phyloP scores from a whole-genome alignment of 805 yeast species.

The Tetrapisispora fleetii region DNA sequence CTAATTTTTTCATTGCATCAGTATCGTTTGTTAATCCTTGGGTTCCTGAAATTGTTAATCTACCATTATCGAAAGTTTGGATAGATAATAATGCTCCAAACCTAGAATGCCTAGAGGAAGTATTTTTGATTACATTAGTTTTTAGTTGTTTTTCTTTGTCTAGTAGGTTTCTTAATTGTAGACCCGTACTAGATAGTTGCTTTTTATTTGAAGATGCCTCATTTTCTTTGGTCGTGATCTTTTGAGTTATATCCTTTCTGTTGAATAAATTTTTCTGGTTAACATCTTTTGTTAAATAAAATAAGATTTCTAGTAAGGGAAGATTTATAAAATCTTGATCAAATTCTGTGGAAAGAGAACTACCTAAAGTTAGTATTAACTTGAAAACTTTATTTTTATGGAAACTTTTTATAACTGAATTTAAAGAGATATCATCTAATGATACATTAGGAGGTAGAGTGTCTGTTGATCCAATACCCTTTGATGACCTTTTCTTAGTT shows the following conservation, averaged over 20 bases:
- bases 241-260: neutral
- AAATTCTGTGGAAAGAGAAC: slow-evolving; percentile 54
- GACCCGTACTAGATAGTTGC: slow-evolving; percentile 28
- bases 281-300: slow-evolving; percentile 50
- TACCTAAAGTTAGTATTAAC: slow-evolving; percentile 60
- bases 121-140: slow-evolving; percentile 36
- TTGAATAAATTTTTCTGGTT: slow-evolving; percentile 25
- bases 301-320: slow-evolving; percentile 59
- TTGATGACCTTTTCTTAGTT: slow-evolving; percentile 28
- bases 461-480: slow-evolving; percentile 23
- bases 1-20: slow-evolving; percentile 56
- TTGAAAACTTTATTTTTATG: slow-evolving; percentile 63
- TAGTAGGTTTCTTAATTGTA: slow-evolving; percentile 43
- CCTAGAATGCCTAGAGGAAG: slow-evolving; percentile 74
- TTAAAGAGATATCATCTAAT: slow-evolving; percentile 58
- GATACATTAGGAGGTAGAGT: slow-evolving; percentile 47
- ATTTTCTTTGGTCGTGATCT: neutral
- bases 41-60: slow-evolving; percentile 61
- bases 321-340: slow-evolving; percentile 51
- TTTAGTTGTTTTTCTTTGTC: slow-evolving; percentile 50
- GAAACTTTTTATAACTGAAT: slow-evolving; percentile 47
- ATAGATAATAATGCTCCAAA: slow-evolving; percentile 82
- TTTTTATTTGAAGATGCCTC: neutral
- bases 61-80: slow-evolving; percentile 46
- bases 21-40: slow-evolving; percentile 47